These are phyloP conservation scores for Wickerhamomyces queroliae DNA, from an alignment of 805 yeast species.

Conservation along the genomic window DNA sequence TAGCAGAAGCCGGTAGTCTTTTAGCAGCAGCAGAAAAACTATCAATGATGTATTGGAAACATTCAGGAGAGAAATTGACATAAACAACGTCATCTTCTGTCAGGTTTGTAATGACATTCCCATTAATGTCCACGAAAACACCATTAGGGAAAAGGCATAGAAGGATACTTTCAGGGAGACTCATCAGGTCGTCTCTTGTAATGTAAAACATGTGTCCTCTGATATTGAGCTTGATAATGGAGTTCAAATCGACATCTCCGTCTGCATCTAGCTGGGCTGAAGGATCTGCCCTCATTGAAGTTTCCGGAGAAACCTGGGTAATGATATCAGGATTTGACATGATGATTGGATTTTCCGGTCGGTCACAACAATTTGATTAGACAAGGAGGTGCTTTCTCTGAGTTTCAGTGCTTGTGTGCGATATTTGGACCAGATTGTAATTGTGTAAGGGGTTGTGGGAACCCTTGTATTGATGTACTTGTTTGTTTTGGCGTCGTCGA, in stretches of 20 bases:
- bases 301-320: conserved; percentile 62
- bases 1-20: conserved; percentile 39
- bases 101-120: conserved; percentile 71
- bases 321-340: conserved; percentile 38
- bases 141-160: conserved; percentile 89
- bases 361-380: no score
- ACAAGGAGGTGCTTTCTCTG: no score
- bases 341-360: neutral
- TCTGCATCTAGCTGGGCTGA: conserved; percentile 18
- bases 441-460: no score
- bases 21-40: conserved; percentile 65
- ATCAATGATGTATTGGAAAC: conserved; percentile 78
- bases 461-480: no score
- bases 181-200: conserved; percentile 84
- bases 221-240: conserved; percentile 70
- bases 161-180: conserved; percentile 84
- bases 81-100: conserved; percentile 76
- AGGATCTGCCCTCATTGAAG: conserved; percentile 9
- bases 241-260: conserved; percentile 38
- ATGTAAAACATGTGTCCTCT: conserved; percentile 72
- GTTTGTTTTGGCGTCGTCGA: no score
- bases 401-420: no score
- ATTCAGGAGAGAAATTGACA: conserved; percentile 81
- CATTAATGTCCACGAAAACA: conserved; percentile 71
- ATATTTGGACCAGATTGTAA: no score